These are phyloP conservation scores for Eucalyptus sideroxylon DNA, from an alignment of 345 rosid species.

Conservation along the genomic window DNA sequence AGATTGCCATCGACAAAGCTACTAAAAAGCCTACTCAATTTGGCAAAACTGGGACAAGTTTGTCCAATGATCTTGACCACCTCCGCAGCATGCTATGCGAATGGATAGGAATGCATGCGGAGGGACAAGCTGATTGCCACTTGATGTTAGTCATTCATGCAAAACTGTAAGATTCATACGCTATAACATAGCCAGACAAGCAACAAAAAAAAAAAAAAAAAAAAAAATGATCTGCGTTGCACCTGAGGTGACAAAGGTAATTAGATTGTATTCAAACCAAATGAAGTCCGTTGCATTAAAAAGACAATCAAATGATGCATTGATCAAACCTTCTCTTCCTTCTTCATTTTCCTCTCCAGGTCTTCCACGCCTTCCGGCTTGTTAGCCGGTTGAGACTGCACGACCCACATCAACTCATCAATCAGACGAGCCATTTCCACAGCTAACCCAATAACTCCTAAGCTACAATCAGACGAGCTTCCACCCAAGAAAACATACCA, in stretches of 20 bases:
- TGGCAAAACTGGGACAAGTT: background rate
- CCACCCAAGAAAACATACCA: background rate
- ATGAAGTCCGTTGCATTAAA: background rate
- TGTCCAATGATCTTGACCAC: background rate
- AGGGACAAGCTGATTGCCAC: background rate
- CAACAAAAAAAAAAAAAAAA: background rate
- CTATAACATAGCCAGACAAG: background rate
- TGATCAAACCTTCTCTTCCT: constrained; percentile 61
- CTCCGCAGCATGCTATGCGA: background rate
- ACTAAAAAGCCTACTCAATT: background rate
- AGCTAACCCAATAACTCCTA: background rate
- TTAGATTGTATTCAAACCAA: background rate
- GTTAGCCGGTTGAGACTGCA: constrained; percentile 37
- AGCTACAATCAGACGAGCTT: background rate
- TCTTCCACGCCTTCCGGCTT: constrained; percentile 52
- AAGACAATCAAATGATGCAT: background rate
- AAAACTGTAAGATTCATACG: background rate
- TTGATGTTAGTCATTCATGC: background rate
- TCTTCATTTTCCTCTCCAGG: constrained; percentile 76
- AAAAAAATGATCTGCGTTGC: background rate
- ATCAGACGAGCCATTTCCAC: background rate
- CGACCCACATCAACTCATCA: background rate
- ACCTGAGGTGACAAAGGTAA: background rate
- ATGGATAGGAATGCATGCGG: background rate
- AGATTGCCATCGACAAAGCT: background rate